These are phyloP conservation scores for Parsonsia alboflavescens DNA, from an alignment of 257 asterid genomes.

Conservation along the genomic window DNA sequence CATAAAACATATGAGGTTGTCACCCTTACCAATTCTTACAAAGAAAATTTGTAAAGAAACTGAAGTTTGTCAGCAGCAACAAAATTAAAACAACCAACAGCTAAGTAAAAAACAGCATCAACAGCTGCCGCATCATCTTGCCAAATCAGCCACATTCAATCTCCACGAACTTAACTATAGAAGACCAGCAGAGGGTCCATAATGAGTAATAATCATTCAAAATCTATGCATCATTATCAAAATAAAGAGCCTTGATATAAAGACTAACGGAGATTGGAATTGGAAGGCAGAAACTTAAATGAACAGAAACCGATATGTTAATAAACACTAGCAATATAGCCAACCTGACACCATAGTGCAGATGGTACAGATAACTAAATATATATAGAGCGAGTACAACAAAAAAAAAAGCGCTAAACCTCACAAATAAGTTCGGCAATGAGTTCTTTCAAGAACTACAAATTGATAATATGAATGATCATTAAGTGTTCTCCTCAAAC, in stretches of 20 bases:
- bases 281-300: not conserved
- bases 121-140: slow-evolving; percentile 39
- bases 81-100: slow-evolving; percentile 27
- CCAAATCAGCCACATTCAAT: slow-evolving; percentile 45
- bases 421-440: slow-evolving; percentile 28
- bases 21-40: slow-evolving; percentile 47
- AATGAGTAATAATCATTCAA: slow-evolving; percentile 32
- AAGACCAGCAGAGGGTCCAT: slow-evolving; percentile 53
- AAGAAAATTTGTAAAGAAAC: slow-evolving; percentile 25
- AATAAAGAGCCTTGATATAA: slow-evolving; percentile 8
- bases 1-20: slow-evolving; percentile 22
- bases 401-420: slow-evolving; percentile 42
- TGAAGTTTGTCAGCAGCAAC: slow-evolving; percentile 31
- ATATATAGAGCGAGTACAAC: slow-evolving; percentile 36
- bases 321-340: not conserved
- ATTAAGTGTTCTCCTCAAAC: slow-evolving; percentile 17
- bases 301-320: not conserved
- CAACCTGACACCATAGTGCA: slow-evolving; percentile 22
- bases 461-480: slow-evolving; percentile 29
- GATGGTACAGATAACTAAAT: slow-evolving; percentile 18
- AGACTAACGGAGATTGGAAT: not conserved
- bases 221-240: slow-evolving; percentile 13
- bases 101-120: slow-evolving; percentile 30
- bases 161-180: slow-evolving; percentile 61
- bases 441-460: slow-evolving; percentile 45